Evolutionary conservation across 306 rosid genomes (phyloP).

Genomic region (Medicago ruthenica): DNA sequence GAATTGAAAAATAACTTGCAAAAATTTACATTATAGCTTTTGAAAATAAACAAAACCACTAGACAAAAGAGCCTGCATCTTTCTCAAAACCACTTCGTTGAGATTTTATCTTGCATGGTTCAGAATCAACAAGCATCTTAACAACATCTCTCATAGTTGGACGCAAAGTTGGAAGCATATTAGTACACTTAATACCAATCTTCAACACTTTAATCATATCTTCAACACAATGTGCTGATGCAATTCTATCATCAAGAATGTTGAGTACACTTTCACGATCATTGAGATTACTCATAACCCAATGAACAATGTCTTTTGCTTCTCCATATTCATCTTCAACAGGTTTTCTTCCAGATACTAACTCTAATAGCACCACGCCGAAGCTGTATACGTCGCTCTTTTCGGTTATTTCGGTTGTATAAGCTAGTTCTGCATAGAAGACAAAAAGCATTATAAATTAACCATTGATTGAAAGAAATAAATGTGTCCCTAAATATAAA

Average conservation of each 20-base stretch:
- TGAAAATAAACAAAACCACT: conserved; percentile 25
- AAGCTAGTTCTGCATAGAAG: conserved; percentile 78
- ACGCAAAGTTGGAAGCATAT: conserved; percentile 82
- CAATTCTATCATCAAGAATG: conserved; percentile 70
- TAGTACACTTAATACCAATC: conserved; percentile 76
- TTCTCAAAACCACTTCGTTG: conserved; percentile 36
- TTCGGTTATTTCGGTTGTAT: conserved; percentile 71
- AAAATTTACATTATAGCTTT: conserved; percentile 3
- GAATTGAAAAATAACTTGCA: background rate
- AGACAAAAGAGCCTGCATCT: conserved; percentile 37
- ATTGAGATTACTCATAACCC: conserved; percentile 73
- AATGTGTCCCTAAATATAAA: no score
- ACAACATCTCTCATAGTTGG: conserved; percentile 93
- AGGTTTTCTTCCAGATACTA: conserved; percentile 79
- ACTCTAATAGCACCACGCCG: conserved; percentile 86
- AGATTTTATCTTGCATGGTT: conserved; percentile 55
- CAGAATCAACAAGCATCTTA: conserved; percentile 80
- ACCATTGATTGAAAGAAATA: no score
- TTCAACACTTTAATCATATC: conserved; percentile 83
- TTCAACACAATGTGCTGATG: conserved; percentile 43
- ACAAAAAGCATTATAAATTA: background rate
- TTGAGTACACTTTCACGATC: conserved; percentile 59
- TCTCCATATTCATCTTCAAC: conserved; percentile 88
- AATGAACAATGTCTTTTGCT: conserved; percentile 85
- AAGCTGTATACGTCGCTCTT: conserved; percentile 93